Evolutionary conservation across 768 basidiomycete species (phyloP), one percentile per base, ranked within the genome.

Genomic region (Collybia sp.): DNA sequence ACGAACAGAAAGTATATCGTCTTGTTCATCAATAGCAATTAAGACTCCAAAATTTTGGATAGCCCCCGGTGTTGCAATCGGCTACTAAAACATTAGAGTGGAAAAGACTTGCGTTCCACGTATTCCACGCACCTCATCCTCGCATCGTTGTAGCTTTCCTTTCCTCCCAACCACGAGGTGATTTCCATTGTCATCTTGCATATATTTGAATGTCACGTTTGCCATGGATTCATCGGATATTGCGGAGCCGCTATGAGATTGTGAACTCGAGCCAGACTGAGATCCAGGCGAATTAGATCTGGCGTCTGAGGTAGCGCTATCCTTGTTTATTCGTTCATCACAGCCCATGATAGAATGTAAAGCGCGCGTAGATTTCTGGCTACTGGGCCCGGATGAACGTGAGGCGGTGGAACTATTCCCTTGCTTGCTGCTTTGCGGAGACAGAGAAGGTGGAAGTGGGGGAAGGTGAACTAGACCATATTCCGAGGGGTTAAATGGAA

Each of bases 1-100:
- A 11, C 81, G 74, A 32, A 92, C 86, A 6, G 73, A 53, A 11
- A 90, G 63, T 2, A 68, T 65, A 17, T 83, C 78, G 6, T 74
- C 68, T 13, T 75, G 60, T 52, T 86, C 79, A 48, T 85, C 80
- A 1, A 90, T 65, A 1, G 76, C 85, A 42, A 92, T 75, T 3
- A 91, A 71, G 0, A 91, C 83, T n/a, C 88, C 89, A 55, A 85
- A 93, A 0, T 80, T 82, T 66, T 93, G 90, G 1, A 91, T 76
- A 1, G 88, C 82, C 2, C 89, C 89, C 11, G 88, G 90, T 0
- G 83, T 81, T 1, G 82, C 79, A 40, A 93, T 93, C 0, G 89
- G 90, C 83, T 86, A 44, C 6, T 37, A 32, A 40, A 31, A 17
- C 10, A 30, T n/a, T 15, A 12, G 31, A 46, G 16, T 12, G 6